Evolutionary conservation across 1,284 basidiomycete genomes (phyloP), one percentile per base, ranked within the genome.

Genomic region (Marasmius tenuissimus): DNA sequence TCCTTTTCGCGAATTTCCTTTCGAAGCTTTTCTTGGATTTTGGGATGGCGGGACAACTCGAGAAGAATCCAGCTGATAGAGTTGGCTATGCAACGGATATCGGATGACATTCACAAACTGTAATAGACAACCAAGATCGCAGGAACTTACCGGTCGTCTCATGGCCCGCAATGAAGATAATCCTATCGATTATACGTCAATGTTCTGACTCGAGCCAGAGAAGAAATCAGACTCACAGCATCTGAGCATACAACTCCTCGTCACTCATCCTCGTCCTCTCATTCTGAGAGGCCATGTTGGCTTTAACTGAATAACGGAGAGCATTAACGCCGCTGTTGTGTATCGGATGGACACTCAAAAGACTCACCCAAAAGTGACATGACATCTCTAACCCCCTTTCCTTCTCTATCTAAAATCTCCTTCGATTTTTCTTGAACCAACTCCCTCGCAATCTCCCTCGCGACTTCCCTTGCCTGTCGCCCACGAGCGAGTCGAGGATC

Each of bases 291-390:
- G 27, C 27, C 20, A 58, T 12, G 14, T 58, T 47, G 20, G 42
- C 45, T 47, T 58, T 37, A n/a, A 45, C 45, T 45, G 11, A 4
- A 27, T 18, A 47, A 49, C 52, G 45, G 45, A 47, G 45, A n/a
- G 16, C 16, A 47, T 11, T 7, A 54, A 10, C 6, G 4, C 38
- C 12, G 9, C n/a, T 11, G 16, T 11, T 10, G n/a, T 7, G 14
- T 3, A 1, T 33, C 11, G 7, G n/a, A 18, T 14, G 14, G n/a
- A 37, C 4, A 12, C 37, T 33, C n/a, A n/a, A 59, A 42, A 16
- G 18, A 20, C n/a, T 27, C 8, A 55, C 50, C 16, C 33, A 63
- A 49, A 48, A 47, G 60, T 14, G 35, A 63, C 62, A 63, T 63
- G 11, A 63, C 45, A 49, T 63, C 62, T 42, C 52, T 61, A 37